Percentiles rank a stretch among this genome's conserved stretches.
phyloP scores from a whole-genome alignment of 2,329 filamentous ascomycete genomes.

The Penicillium sp. region DNA sequence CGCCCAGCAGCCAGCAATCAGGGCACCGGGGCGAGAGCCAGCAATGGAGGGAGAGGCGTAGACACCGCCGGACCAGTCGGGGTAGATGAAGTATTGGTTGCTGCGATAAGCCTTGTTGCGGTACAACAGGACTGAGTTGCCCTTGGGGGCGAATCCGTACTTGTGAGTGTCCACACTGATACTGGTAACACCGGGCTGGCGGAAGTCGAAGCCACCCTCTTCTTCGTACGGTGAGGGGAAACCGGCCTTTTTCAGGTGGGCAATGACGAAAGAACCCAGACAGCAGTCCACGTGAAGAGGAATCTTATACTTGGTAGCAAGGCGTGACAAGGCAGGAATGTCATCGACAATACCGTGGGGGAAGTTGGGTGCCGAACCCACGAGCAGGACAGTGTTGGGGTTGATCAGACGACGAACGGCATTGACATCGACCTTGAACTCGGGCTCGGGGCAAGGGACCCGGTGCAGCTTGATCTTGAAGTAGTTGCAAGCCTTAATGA shows the following conservation, averaged over 20 bases:
- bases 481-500: slow-evolving; percentile 92
- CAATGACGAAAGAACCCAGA: slow-evolving; percentile 91
- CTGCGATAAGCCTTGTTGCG: slow-evolving; percentile 76
- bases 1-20: slow-evolving; percentile 96
- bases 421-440: slow-evolving; percentile 81
- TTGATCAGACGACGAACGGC: slow-evolving; percentile 86
- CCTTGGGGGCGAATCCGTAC: slow-evolving; percentile 98
- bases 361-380: slow-evolving; percentile 96
- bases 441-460: slow-evolving; percentile 82
- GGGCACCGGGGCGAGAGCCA: slow-evolving; percentile 86
- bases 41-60: slow-evolving; percentile 93
- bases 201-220: slow-evolving; percentile 87
- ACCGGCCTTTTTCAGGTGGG: slow-evolving; percentile 89
- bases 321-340: slow-evolving; percentile 80
- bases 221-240: slow-evolving; percentile 69
- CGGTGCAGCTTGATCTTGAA: slow-evolving; percentile 96
- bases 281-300: slow-evolving; percentile 98
- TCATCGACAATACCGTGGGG: slow-evolving; percentile 98
- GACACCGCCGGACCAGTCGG: slow-evolving; percentile 94
- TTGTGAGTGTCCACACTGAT: slow-evolving; percentile 99
- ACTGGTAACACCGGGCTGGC: slow-evolving; percentile 88
- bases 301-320: slow-evolving; percentile 78
- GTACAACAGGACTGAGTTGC: slow-evolving; percentile 92
- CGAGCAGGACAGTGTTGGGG: slow-evolving; percentile 89
- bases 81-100: slow-evolving; percentile 95